Evolutionary conservation across 495 filamentous ascomycete species (phyloP).

Genomic region (Penicillium silybi): DNA sequence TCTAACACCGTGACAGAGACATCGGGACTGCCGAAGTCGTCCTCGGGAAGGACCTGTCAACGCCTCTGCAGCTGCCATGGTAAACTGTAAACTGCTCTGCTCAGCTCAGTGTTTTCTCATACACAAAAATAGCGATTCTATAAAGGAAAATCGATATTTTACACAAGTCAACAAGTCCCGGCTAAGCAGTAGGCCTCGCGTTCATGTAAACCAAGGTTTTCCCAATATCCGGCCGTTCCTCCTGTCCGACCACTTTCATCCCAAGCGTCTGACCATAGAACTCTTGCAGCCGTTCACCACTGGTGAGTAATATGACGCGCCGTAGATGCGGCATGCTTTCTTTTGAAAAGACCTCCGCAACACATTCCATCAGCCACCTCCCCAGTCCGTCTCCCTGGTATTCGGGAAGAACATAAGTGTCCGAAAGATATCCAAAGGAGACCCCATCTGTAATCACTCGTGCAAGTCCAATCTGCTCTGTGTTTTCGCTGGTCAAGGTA

Average conservation of each 20-base stretch:
- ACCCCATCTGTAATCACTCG: slow-evolving; percentile 62
- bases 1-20: slow-evolving; percentile 40
- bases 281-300: slow-evolving; percentile 24
- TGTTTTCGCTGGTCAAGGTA: slow-evolving; percentile 5
- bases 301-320: slow-evolving; percentile 48
- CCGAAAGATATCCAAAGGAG: slow-evolving; percentile 68
- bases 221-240: slow-evolving; percentile 20
- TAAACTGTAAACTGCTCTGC: slow-evolving; percentile 39
- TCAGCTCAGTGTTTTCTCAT: not conserved
- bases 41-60: slow-evolving; percentile 56
- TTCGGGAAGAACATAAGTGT: slow-evolving; percentile 61
- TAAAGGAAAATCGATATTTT: not conserved
- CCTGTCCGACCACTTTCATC: slow-evolving; percentile 34
- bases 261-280: slow-evolving; percentile 49
- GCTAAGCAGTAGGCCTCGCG: slow-evolving; percentile 14
- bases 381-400: slow-evolving; percentile 59
- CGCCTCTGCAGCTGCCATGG: slow-evolving; percentile 67
- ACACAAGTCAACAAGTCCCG: not conserved
- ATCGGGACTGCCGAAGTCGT: slow-evolving; percentile 66
- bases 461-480: slow-evolving; percentile 55
- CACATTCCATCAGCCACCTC: slow-evolving; percentile 56
- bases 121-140: not conserved
- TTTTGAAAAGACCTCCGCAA: slow-evolving; percentile 47
- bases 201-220: slow-evolving; percentile 21
- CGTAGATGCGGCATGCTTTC: slow-evolving; percentile 52